Base-by-base conservation (phyloP, 208 protist genomes). In the Trypanosoma boissoni region DNA sequence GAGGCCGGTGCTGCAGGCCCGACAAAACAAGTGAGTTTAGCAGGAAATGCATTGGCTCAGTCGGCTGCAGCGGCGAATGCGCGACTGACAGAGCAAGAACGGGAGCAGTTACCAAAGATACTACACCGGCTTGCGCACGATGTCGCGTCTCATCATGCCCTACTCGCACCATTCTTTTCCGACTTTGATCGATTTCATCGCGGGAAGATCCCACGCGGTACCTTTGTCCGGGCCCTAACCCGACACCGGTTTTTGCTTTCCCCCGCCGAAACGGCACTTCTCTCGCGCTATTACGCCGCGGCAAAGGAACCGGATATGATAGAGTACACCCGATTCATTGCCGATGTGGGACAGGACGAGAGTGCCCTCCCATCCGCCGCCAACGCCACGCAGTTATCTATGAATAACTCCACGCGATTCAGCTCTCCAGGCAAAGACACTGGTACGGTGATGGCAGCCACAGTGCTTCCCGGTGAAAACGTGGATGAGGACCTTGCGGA, bases 141-240 rank as follows among this genome's bases (percentile, higher is more conserved):
- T 55, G 70, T 89, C 6, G n/a, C 24, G 1, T 50, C 80, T n/a
- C 80, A 80, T 67, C 69, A 79, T 43, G 79, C 88, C 6, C 74
- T 94, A 16, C 71, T 95, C 42, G 62, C 73, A 31, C 86, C 88
- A 9, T 93, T 95, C 57, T 96, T 96, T 59, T 54, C 80, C 0
- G 91, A 96, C 51, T 95, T 92, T 63, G 91, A 96, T 61, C 69
- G 66, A 29, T 72, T 81, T 54, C 67, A 85, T 60, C 72, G 70
- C 27, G 90, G 86, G 23, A 74, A 79, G 48, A 88, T 96, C 50
- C 72, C 80, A 0, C 58, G 55, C 14, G 52, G 26, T 29, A 76
- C 86, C 64, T 91, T 91, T 54, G 53, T 70, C 34, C 80, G 85
- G 66, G 83, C 83, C 4, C 72, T 86, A 49, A 56, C 76, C 23